Conservation (phyloP, 805 yeast genomes). For the Candida xiaguanensis region DNA sequence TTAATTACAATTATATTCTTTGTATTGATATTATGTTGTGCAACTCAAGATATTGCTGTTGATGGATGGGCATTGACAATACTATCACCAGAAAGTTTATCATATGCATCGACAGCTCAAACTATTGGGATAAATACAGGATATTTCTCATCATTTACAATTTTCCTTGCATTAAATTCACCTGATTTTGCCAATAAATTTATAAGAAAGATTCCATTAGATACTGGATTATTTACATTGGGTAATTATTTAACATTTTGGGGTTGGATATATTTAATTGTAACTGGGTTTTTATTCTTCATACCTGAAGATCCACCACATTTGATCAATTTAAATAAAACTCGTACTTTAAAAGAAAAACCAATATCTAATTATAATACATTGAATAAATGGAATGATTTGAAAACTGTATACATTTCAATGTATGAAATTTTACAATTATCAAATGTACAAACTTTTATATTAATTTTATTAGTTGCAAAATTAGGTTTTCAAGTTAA, state of each 20-base stretch:
- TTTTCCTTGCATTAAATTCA: slow-evolving; percentile 85
- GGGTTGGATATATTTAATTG: slow-evolving; percentile 67
- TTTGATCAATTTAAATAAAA: slow-evolving; percentile 29
- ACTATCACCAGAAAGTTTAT: slow-evolving; percentile 68
- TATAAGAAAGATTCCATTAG: slow-evolving; percentile 56
- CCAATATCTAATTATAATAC: slow-evolving; percentile 22
- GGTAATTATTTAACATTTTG: slow-evolving; percentile 75
- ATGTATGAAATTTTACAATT: slow-evolving; percentile 69
- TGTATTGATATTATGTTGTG: slow-evolving; percentile 78
- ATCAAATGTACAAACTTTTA: slow-evolving; percentile 69
- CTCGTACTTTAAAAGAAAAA: slow-evolving; percentile 24
- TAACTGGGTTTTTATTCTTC: slow-evolving; percentile 58
- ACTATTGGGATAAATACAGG: slow-evolving; percentile 94
- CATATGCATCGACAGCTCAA: slow-evolving; percentile 96
- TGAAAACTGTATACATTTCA: slow-evolving; percentile 55
- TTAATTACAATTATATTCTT: slow-evolving; percentile 71
- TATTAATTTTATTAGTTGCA: slow-evolving; percentile 69
- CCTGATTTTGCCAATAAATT: slow-evolving; percentile 90
- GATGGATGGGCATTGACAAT: slow-evolving; percentile 98
- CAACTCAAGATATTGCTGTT: slow-evolving; percentile 97
- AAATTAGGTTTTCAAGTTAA: slow-evolving; percentile 94
- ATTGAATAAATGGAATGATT: slow-evolving; percentile 18
- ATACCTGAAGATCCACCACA: slow-evolving; percentile 72
- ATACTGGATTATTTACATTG: slow-evolving; percentile 64
- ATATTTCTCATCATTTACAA: slow-evolving; percentile 86